phyloP scores from a whole-genome alignment of 768 basidiomycete species.

The Collybiopsis luxurians region DNA sequence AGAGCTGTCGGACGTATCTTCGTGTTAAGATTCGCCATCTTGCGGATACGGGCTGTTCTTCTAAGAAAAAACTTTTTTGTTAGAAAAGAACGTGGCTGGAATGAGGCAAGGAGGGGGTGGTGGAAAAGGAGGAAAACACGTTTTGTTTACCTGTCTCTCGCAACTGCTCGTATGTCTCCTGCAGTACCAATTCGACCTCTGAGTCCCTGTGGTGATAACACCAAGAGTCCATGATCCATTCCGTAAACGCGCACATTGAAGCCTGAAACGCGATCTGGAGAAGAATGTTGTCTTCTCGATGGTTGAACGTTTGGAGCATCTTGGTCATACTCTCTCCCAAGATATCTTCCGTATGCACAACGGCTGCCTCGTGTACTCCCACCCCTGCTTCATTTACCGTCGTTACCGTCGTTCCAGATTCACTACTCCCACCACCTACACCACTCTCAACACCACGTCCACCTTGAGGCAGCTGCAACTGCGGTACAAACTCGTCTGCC shows the following conservation, averaged over 20 bases:
- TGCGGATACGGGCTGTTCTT: conserved; percentile 11
- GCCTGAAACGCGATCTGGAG: conserved; percentile 14
- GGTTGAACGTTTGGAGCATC: conserved; percentile 9
- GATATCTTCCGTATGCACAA: conserved; percentile 10
- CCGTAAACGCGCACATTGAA: conserved; percentile 14
- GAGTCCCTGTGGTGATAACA: conserved; percentile 13
- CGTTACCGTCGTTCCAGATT: conserved; percentile 7
- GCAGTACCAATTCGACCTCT: conserved; percentile 16
- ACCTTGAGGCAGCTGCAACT: conserved; percentile 8
- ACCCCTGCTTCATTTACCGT: conserved; percentile 13
- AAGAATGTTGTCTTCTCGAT: conserved; percentile 11
- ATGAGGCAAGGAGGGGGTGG: neutral
- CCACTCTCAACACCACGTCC: too few relatives aligned
- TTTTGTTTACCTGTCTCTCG: conserved; percentile 9
- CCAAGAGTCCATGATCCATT: conserved; percentile 17
- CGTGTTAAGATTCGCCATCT: conserved; percentile 15
- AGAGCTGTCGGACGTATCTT: conserved; percentile 11
- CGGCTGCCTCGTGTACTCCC: neutral
- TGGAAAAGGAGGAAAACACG: neutral
- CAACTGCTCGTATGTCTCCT: conserved; percentile 12
- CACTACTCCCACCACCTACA: too few relatives aligned
- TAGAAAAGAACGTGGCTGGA: neutral
- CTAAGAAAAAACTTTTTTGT: neutral
- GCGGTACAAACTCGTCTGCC: conserved; percentile 26
- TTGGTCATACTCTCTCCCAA: conserved; percentile 13